Conservation (phyloP, 1,139 yeast genomes). For the Diutina catenulata region DNA sequence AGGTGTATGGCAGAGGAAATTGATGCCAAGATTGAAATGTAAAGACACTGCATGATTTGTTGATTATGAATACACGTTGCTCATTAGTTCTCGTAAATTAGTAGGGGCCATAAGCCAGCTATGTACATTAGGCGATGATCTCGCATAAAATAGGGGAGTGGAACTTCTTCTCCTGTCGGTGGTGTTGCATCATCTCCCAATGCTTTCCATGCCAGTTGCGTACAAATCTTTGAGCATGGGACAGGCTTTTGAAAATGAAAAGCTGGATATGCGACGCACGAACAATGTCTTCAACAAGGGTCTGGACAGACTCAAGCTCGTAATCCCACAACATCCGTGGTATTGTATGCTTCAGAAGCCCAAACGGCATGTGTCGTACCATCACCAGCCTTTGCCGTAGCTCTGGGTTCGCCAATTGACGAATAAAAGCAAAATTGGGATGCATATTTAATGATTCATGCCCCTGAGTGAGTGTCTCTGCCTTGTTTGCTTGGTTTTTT, state of each 20-base stretch:
- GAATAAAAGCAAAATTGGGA: slow-evolving; percentile 7
- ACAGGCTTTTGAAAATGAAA: slow-evolving; percentile 34
- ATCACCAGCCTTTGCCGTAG: slow-evolving; percentile 17
- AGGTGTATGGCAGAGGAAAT: not conserved
- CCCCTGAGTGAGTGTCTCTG: not conserved
- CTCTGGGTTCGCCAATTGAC: slow-evolving; percentile 10
- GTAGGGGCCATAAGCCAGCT: slow-evolving; percentile 7
- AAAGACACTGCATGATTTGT: not conserved
- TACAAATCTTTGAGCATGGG: slow-evolving; percentile 42
- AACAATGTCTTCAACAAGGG: slow-evolving; percentile 14
- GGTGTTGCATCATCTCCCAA: slow-evolving; percentile 22
- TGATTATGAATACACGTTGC: not conserved
- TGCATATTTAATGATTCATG: not conserved
- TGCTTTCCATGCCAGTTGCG: slow-evolving; percentile 41
- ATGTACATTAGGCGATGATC: slow-evolving; percentile 14
- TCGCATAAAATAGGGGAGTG: slow-evolving; percentile 32
- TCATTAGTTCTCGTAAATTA: too few species aligned
- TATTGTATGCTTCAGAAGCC: slow-evolving; percentile 21
- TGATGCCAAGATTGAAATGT: not conserved
- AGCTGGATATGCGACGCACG: slow-evolving; percentile 20
- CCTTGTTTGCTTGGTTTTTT: not conserved
- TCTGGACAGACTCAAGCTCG: slow-evolving; percentile 17
- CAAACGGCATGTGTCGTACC: slow-evolving; percentile 30
- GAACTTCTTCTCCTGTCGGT: slow-evolving; percentile 18
- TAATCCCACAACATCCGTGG: slow-evolving; percentile 30